Evolutionary conservation across 2,329 filamentous ascomycete species (phyloP), one percentile per base, ranked within the genome.

Genomic region (Microcyclospora pomicola): DNA sequence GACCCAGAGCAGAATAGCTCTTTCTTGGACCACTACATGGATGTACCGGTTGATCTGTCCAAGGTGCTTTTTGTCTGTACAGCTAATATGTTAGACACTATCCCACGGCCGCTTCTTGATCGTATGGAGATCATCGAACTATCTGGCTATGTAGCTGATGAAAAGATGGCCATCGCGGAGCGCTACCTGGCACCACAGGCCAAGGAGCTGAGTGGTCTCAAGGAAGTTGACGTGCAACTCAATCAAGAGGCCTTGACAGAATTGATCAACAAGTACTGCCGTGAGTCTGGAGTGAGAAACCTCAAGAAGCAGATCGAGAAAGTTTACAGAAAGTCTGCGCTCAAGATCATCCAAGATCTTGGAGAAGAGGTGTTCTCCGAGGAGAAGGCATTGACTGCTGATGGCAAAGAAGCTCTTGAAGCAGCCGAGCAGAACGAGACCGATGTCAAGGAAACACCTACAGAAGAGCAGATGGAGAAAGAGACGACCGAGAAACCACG

Each of bases 271-370:
- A 93, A 85, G 15, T 98, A 98, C 66, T 95, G 87, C 64, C 82
- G 91, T 32, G 91, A 98, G 63, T 94, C 86, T 32, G 91, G 91
- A 51, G 92, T 98, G 7, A 80, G 91, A 48, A 98, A 98, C 56
- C 67, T 98, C 43, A 98, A 98, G 73, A 96, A 98, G 68, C 88
- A 96, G 60, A 98, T 98, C 44, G 91, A 98, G 61, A 98, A 98
- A 67, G 85, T 98, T 2, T 98, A 95, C 64, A 79, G 91, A 41
- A 98, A 98, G 63, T 86, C 88, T 11, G 92, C 91, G 0, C 70
- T 98, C 44, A 96, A 95, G 65, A 98, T 98, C 49, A 88, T 98
- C 10, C 82, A 88, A 58, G 87, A 96, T 45, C 71, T 96, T 11
- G 88, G 88, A 35, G 87, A 95, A 54, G 80, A 85, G 5, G 82